Evolutionary conservation across 495 filamentous ascomycete species (phyloP).

Genomic region (Trypethelium eluteriae): DNA sequence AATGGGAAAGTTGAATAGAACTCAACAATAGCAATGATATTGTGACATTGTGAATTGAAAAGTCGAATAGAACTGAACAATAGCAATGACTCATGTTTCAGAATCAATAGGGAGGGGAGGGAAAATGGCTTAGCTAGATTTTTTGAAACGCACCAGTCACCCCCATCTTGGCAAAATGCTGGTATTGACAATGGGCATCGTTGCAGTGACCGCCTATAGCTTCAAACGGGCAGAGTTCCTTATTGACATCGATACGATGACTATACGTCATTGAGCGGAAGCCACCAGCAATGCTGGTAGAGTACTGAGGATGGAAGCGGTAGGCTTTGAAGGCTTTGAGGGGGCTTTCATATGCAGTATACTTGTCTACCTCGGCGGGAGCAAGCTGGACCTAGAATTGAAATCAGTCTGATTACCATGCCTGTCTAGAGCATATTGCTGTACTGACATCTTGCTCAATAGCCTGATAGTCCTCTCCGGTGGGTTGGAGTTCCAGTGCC

Average conservation of each 20-base stretch:
- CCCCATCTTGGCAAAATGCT: constrained; percentile 73
- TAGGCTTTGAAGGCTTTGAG: constrained; percentile 76
- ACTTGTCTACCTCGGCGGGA: constrained; percentile 29
- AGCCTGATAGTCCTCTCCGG: constrained; percentile 1
- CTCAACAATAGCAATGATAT: constrained; percentile 13
- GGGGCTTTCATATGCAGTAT: constrained; percentile 74
- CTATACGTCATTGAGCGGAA: constrained; percentile 89
- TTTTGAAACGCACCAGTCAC: constrained; percentile 67
- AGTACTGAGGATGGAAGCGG: constrained; percentile 75
- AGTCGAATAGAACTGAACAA: background rate
- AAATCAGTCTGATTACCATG: constrained; percentile 14
- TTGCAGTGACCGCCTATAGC: constrained; percentile 69
- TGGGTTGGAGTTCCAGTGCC: constrained; percentile 22
- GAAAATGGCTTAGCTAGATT: background rate
- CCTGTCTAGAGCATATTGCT: constrained; percentile 8
- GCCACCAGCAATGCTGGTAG: constrained; percentile 60
- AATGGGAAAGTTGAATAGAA: constrained; percentile 34
- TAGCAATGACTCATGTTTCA: background rate
- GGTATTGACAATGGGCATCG: constrained; percentile 56
- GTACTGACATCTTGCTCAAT: constrained; percentile 15
- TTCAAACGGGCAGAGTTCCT: constrained; percentile 66
- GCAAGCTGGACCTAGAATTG: background rate
- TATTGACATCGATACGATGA: constrained; percentile 69
- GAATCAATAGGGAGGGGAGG: constrained; percentile 1
- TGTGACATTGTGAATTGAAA: constrained; percentile 25